A percentile compares a stretch with the other conserved stretches of the same genome.
These are phyloP conservation scores for Cystobasidium onofrii DNA, from an alignment of 768 basidiomycete species.

Conservation along the genomic window DNA sequence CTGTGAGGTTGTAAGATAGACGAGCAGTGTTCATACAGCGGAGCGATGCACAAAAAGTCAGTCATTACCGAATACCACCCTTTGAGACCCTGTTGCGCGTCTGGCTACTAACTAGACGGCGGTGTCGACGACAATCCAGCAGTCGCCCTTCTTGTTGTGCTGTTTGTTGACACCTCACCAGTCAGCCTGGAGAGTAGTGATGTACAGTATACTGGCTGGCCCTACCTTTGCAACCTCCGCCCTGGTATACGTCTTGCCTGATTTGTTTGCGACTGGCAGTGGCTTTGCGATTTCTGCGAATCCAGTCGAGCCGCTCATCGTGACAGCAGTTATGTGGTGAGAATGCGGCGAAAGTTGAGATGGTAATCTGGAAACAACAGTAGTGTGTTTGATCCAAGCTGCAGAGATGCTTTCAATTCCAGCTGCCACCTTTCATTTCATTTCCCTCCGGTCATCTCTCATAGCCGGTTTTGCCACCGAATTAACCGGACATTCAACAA, in stretches of 20 bases:
- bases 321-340: neutral
- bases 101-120: conserved; percentile 57
- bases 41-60: neutral
- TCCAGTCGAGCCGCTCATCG: conserved; percentile 6
- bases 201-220: no score
- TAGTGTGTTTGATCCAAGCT: no score
- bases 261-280: conserved; percentile 20
- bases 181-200: conserved; percentile 67
- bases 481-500: no score
- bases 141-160: conserved; percentile 71
- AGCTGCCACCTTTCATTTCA: no score
- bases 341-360: no score
- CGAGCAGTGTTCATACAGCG: neutral
- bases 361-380: no score
- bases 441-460: no score
- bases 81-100: neutral
- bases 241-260: conserved; percentile 51
- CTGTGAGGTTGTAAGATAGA: neutral
- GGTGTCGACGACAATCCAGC: conserved; percentile 77
- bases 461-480: no score
- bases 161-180: conserved; percentile 55
- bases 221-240: conserved; percentile 67
- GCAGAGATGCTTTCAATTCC: no score
- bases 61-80: neutral
- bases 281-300: conserved; percentile 20